Evolutionary conservation across 495 filamentous ascomycete genomes (phyloP).

Genomic region (Tricharina praecox): DNA sequence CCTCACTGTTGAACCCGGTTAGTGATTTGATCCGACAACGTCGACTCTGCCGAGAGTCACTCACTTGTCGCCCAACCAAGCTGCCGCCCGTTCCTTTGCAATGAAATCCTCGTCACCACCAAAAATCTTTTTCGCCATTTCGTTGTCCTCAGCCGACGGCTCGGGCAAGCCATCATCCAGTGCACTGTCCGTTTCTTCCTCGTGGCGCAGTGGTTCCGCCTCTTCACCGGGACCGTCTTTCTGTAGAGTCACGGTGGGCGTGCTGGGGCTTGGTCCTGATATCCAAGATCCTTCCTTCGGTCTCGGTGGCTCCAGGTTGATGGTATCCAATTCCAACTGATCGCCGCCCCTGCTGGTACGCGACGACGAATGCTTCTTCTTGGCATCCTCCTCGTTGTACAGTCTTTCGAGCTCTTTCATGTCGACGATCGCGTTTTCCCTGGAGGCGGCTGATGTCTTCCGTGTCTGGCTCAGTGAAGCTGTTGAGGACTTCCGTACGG

Average conservation of each 20-base stretch:
- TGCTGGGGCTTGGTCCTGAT: slow-evolving; percentile 12
- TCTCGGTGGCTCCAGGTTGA: background rate
- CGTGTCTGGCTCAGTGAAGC: background rate
- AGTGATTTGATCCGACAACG: slow-evolving; percentile 5
- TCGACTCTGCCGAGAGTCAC: slow-evolving; percentile 7
- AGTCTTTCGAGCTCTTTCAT: slow-evolving; percentile 19
- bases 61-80: slow-evolving; percentile 67
- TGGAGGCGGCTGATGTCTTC: slow-evolving; percentile 6
- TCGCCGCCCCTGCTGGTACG: background rate
- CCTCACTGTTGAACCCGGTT: slow-evolving; percentile 30
- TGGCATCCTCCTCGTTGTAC: slow-evolving; percentile 17
- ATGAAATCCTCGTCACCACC: slow-evolving; percentile 72
- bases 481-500: background rate
- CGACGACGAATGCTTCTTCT: slow-evolving; percentile 6
- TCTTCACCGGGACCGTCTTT: slow-evolving; percentile 22
- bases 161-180: slow-evolving; percentile 12
- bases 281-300: slow-evolving; percentile 20
- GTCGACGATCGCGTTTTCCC: slow-evolving; percentile 22
- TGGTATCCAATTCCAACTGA: background rate
- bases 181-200: slow-evolving; percentile 9
- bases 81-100: slow-evolving; percentile 56
- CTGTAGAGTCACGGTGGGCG: slow-evolving; percentile 26
- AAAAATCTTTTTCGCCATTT: slow-evolving; percentile 64
- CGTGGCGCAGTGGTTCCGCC: slow-evolving; percentile 15
- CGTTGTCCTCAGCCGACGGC: slow-evolving; percentile 47